Evolutionary conservation across 495 filamentous ascomycete genomes (phyloP), one percentile per base, ranked within the genome.

Genomic region (Xylaria bambusicola): DNA sequence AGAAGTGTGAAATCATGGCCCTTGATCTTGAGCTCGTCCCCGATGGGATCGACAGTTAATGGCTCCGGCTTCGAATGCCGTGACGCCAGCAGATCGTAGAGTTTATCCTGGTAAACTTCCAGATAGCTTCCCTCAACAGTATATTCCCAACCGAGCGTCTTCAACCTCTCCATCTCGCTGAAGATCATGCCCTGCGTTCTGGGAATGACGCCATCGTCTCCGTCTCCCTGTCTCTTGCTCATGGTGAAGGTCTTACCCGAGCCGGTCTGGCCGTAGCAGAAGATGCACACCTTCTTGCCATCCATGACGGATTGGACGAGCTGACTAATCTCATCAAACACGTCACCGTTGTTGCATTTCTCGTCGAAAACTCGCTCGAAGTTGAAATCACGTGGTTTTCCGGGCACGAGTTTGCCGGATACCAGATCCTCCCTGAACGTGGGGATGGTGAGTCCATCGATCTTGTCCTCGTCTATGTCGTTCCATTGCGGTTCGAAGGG

Each of bases 241-340:
- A 99, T 99, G 20, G 95, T 98, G 66, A 86, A 88, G 0, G 94
- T 98, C 78, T 98, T 98, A 44, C 94, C 94, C 33, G 92, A 93
- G 3, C 94, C 94, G 3, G 94, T 98, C 70, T 99, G 94, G 35
- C 94, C 94, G 70, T 99, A 99, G 71, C 92, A 97, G 77, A 99
- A 97, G 62, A 99, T 98, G 73, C 93, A 97, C 33, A 99, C 94
- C 68, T 99, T 99, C 74, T 97, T 98, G 15, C 94, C 94, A 70
- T 99, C 94, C 45, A 99, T 79, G 1, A 95, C 95, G 62, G 88
- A 92, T 76, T 99, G 94, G 12, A 99, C 92, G 21, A 99, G 84
- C 66, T 99, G 95, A 58, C 90, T 94, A 75, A 98, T 98, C 68
- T 97, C 94, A 57, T 91, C 93, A 70, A 98, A 99, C 7, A 99